Evolutionary conservation across 73 alveolate species (phyloP).

Genomic region (Paramecium tetraurelia): DNA sequence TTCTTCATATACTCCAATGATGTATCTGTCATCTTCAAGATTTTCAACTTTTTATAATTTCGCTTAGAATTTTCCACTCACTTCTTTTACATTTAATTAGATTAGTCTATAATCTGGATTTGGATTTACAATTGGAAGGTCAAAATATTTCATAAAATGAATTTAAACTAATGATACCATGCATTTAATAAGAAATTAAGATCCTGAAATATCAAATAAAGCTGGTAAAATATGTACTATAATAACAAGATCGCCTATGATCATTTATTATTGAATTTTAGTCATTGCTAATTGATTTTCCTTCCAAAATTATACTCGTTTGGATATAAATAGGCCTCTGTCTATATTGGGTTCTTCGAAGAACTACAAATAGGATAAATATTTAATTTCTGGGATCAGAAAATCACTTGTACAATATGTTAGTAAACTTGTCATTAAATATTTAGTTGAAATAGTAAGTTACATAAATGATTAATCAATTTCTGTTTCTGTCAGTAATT

Average conservation of each 20-base stretch:
- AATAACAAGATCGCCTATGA: not conserved
- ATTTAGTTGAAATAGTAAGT: not conserved
- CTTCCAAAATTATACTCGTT: slow-evolving; percentile 33
- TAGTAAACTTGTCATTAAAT: not conserved
- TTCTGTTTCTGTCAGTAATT: not conserved
- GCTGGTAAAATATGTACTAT: slow-evolving; percentile 34
- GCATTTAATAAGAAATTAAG: slow-evolving; percentile 3
- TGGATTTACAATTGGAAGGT: not conserved
- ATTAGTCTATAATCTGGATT: not conserved
- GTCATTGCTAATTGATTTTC: slow-evolving; percentile 6
- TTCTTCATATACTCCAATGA: slow-evolving; percentile 20
- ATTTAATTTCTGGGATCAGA: slow-evolving; percentile 24
- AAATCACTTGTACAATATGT: slow-evolving; percentile 29
- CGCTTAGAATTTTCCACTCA: not conserved
- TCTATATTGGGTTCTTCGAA: slow-evolving; percentile 5
- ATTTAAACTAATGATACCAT: not conserved
- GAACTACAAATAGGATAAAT: not conserved
- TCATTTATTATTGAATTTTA: slow-evolving; percentile 12
- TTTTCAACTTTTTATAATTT: not conserved
- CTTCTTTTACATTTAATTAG: not conserved
- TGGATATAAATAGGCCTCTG: slow-evolving; percentile 39
- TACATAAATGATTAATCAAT: slow-evolving; percentile 13
- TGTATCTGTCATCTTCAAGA: slow-evolving; percentile 11
- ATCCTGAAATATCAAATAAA: not conserved
- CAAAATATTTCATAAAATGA: slow-evolving; percentile 35